A percentile compares a stretch with the other conserved stretches of the same genome.
Conservation (phyloP, 148 eudicot species). For the Rhododendron simsii region DNA sequence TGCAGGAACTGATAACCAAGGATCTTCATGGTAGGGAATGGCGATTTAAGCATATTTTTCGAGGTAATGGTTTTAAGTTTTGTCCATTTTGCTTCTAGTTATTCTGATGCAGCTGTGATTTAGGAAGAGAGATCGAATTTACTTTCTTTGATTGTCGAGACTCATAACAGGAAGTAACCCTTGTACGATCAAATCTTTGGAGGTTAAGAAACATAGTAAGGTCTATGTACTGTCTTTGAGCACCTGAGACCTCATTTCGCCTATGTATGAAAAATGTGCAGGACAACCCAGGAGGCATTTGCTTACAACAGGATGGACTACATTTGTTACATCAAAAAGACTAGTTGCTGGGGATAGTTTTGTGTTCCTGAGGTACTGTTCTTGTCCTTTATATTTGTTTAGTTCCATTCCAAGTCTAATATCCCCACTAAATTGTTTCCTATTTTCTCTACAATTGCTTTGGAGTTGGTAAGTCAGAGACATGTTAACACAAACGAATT, state of each 20-base stretch:
- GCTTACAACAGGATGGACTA: constrained; percentile 96
- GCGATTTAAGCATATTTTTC: constrained; percentile 85
- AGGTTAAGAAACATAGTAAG: not conserved
- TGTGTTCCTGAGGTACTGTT: constrained; percentile 72
- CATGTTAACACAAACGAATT: not conserved
- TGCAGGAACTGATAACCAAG: constrained; percentile 73
- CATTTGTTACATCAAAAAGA: constrained; percentile 88
- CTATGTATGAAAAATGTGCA: constrained; percentile 12
- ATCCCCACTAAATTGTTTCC: not conserved
- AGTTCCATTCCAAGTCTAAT: not conserved
- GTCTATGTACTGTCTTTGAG: not conserved
- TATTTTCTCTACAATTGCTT: not conserved
- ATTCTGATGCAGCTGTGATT: not conserved
- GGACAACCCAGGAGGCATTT: constrained; percentile 97
- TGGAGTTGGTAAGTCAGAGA: not conserved
- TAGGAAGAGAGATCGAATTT: not conserved
- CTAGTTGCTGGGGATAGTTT: constrained; percentile 83
- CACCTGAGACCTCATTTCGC: not conserved
- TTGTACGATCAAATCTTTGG: not conserved
- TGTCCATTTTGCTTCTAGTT: not conserved
- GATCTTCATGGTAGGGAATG: constrained; percentile 85
- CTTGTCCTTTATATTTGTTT: not conserved
- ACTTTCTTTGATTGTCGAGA: not conserved
- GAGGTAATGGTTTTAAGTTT: constrained; percentile 48
- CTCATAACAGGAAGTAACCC: not conserved